Base-by-base conservation (phyloP, 306 rosid species). In the Erythrophleum fordii region DNA sequence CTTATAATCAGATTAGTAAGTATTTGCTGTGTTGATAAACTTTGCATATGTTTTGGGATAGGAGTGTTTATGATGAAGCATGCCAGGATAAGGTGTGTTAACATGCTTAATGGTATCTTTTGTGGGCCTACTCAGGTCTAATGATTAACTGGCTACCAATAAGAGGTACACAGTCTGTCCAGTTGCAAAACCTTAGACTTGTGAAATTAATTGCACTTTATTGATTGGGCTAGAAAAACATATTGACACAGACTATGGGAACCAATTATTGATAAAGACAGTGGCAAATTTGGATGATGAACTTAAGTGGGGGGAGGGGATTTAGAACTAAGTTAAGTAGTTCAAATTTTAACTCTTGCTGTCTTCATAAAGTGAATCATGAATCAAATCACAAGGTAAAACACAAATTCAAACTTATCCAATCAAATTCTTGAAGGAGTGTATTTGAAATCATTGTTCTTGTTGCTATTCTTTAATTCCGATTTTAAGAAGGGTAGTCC, bases 261-360 rank as follows among this genome's bases (percentile, higher is more conserved):
- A 23, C 73, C 69, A n/a, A 44, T 66, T 76, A 39, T 76, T 68
- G 28, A 44, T 76, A 64, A 69, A 45, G 78, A 65, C 65, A 31
- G 52, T 51, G 79, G 44, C 61, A 14, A 28, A 65, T 77, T 52
- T 81, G 23, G 72, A 42, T 3, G 22, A 42, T 49, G 72, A 77
- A 73, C 83, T 68, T 81, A 58, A 20, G 55, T 65, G 68, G 39
- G 37, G 44, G 48, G 65, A 7, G 4, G 28, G 58, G 3, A 34
- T 77, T 73, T 51, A 23, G 41, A 60, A 69, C 42, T 44, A 74
- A 71, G 29, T 77, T 70, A 55, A 52, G 61, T 69, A 44, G 66
- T 75, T 45, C 60, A 70, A 69, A 20, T 26, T 75, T 65, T 44
- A 20, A 52, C 77, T 53, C 82, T 72, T 79, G 73, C 77, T 69